These are phyloP conservation scores for Apophysomyces variabilis DNA, from an alignment of 371 early-diverging fungal genomes.

Conservation along the genomic window DNA sequence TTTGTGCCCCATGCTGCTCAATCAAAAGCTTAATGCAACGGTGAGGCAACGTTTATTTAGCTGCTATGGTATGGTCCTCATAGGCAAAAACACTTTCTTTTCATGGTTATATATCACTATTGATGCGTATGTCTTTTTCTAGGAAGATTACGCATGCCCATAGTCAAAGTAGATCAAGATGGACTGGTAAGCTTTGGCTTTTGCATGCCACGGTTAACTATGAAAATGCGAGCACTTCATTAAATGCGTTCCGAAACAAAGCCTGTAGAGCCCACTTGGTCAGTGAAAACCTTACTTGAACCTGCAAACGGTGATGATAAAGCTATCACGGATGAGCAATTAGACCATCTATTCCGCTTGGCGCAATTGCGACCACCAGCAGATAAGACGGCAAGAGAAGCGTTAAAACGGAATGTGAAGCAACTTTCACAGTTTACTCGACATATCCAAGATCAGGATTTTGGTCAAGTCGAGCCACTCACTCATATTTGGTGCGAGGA, in stretches of 20 bases:
- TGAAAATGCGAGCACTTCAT: background rate
- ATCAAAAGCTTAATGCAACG: background rate
- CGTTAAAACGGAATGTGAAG: conserved; percentile 37
- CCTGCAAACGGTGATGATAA: conserved; percentile 7
- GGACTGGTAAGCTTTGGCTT: background rate
- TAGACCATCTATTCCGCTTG: conserved; percentile 36
- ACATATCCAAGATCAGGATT: conserved; percentile 28
- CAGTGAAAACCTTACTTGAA: conserved; percentile 29
- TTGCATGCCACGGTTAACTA: background rate
- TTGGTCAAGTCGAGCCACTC: conserved; percentile 28
- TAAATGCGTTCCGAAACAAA: background rate
- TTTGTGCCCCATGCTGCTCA: background rate
- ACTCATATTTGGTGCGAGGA: conserved; percentile 42
- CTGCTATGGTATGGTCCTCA: background rate
- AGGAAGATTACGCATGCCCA: background rate
- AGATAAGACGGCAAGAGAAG: conserved; percentile 13
- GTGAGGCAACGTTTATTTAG: background rate
- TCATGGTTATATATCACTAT: background rate
- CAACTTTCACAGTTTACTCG: conserved; percentile 37
- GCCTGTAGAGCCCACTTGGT: conserved; percentile 43
- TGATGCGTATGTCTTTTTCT: background rate
- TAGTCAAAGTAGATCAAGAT: background rate
- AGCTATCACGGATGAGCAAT: conserved; percentile 36
- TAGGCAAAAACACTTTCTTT: background rate
- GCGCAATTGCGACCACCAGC: conserved; percentile 30